Percentiles rank a stretch among this genome's conserved stretches.
Conservation (phyloP, 345 rosid species). For the Arabis alpina region DNA sequence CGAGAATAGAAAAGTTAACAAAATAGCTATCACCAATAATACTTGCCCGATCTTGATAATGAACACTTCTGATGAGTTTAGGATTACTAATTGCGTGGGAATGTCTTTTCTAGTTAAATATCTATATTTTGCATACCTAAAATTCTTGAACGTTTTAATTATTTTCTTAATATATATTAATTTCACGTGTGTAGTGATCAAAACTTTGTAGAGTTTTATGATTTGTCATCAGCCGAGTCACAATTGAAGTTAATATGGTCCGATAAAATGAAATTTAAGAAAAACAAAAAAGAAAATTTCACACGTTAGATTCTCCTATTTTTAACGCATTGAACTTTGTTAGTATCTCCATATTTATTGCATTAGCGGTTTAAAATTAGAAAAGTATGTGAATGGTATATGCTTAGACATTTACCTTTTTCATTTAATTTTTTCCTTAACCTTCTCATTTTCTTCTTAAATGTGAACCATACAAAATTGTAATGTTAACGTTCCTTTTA, state of each 20-base stretch:
- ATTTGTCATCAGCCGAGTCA: too few relatives aligned
- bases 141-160: too few relatives aligned
- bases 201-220: too few relatives aligned
- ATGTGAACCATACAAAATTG: slow-evolving; percentile 16
- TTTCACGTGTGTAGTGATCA: too few relatives aligned
- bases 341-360: slow-evolving; percentile 24
- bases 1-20: too few relatives aligned
- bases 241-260: too few relatives aligned
- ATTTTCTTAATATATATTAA: too few relatives aligned
- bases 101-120: too few relatives aligned
- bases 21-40: too few relatives aligned
- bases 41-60: not conserved
- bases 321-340: slow-evolving; percentile 6
- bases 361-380: slow-evolving; percentile 27
- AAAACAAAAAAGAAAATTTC: not conserved
- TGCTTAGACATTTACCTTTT: slow-evolving; percentile 1
- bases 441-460: not conserved
- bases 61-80: not conserved
- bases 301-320: slow-evolving; percentile 6
- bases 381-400: slow-evolving; percentile 22
- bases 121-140: too few relatives aligned
- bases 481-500: slow-evolving; percentile 23
- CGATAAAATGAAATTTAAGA: too few relatives aligned
- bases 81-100: too few relatives aligned
- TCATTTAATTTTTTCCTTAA: not conserved